Evolutionary conservation across 345 rosid genomes (phyloP).

Genomic region (Geranium brycei): DNA sequence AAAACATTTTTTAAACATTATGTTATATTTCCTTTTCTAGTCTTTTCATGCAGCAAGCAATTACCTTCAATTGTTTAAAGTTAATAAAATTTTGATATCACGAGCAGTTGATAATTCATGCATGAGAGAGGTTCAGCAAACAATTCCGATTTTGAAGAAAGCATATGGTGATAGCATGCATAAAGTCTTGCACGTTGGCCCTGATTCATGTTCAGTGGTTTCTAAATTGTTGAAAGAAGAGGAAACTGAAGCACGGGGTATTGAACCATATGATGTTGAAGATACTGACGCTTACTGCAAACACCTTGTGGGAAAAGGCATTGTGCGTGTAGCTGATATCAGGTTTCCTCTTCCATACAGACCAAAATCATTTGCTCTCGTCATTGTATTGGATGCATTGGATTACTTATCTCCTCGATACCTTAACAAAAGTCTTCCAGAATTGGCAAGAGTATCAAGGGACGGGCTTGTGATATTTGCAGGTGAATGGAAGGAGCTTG

Average conservation of each 20-base stretch:
- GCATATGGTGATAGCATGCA: slow-evolving; percentile 87
- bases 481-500: slow-evolving; percentile 26
- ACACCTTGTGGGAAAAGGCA: slow-evolving; percentile 62
- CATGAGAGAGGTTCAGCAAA: slow-evolving; percentile 68
- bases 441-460: slow-evolving; percentile 59
- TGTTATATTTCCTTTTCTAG: too few relatives aligned
- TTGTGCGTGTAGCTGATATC: slow-evolving; percentile 87
- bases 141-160: slow-evolving; percentile 59
- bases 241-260: slow-evolving; percentile 96
- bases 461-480: slow-evolving; percentile 66
- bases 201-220: slow-evolving; percentile 85
- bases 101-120: slow-evolving; percentile 61
- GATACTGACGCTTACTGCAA: slow-evolving; percentile 81
- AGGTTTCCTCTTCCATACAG: slow-evolving; percentile 80
- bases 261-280: slow-evolving; percentile 93
- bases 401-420: slow-evolving; percentile 88
- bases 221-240: slow-evolving; percentile 71
- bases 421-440: slow-evolving; percentile 84
- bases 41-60: too few relatives aligned
- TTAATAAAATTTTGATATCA: too few relatives aligned
- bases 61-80: too few relatives aligned
- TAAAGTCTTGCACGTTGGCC: slow-evolving; percentile 89
- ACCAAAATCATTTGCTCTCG: slow-evolving; percentile 84
- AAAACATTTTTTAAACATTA: too few relatives aligned
- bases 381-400: slow-evolving; percentile 75